Evolutionary conservation across 306 rosid species (phyloP).

Genomic region (Cicer yamashitae): DNA sequence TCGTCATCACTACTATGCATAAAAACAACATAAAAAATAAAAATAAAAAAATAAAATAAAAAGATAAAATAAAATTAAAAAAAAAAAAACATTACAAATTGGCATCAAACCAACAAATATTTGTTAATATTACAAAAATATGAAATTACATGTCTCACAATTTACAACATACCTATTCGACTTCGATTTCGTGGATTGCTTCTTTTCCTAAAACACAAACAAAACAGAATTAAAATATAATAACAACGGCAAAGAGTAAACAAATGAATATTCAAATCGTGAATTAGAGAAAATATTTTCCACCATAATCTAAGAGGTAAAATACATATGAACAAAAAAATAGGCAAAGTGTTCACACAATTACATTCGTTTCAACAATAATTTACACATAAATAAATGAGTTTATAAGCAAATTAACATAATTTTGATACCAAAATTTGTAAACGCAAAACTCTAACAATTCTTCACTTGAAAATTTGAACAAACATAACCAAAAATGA

Average conservation of each 20-base stretch:
- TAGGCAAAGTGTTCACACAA: too few relatives aligned
- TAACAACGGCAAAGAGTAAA: too few relatives aligned
- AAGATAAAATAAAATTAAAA: too few relatives aligned
- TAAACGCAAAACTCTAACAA: background rate
- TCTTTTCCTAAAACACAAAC: slow-evolving; percentile 3
- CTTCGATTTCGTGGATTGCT: background rate
- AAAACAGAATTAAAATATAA: background rate
- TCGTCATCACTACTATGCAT: slow-evolving; percentile 43
- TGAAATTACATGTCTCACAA: background rate
- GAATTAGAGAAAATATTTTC: too few relatives aligned
- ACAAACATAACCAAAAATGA: too few relatives aligned
- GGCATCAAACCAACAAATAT: background rate
- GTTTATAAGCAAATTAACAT: background rate
- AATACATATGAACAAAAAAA: too few relatives aligned
- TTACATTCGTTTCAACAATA: background rate
- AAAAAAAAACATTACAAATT: background rate
- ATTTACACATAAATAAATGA: background rate
- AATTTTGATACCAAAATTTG: background rate
- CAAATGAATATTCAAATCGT: too few relatives aligned
- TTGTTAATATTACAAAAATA: background rate
- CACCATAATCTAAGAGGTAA: too few relatives aligned
- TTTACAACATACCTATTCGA: slow-evolving; percentile 27
- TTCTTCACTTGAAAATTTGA: background rate
- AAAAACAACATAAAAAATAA: background rate
- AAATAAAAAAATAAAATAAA: too few relatives aligned